Percentiles rank a stretch among this genome's conserved stretches.
Conservation (phyloP, 768 basidiomycete species). For the Suillus fuscotomentosus region DNA sequence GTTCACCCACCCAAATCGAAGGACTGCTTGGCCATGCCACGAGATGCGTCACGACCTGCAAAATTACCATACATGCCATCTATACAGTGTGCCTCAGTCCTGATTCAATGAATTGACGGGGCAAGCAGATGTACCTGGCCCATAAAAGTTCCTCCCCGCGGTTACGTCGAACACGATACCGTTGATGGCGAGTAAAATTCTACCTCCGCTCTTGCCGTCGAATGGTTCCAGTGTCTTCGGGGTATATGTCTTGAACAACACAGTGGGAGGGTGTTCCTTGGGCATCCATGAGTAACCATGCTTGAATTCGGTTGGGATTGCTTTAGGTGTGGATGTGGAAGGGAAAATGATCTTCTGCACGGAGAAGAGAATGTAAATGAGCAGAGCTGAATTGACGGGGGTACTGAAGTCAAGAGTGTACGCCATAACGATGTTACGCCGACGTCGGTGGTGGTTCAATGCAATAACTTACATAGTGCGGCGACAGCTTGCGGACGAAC, state of each 20-base stretch:
- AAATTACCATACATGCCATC: slow-evolving; percentile 98
- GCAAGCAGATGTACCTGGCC: slow-evolving; percentile 65
- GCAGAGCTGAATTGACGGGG: slow-evolving; percentile 76
- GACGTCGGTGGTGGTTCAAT: neutral
- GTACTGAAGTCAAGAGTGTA: slow-evolving; percentile 57
- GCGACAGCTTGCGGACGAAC: neutral
- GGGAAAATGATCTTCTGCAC: slow-evolving; percentile 76
- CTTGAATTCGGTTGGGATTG: slow-evolving; percentile 69
- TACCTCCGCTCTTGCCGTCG: slow-evolving; percentile 58
- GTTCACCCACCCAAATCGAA: slow-evolving; percentile 78
- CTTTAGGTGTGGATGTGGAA: slow-evolving; percentile 46
- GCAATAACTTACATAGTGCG: neutral
- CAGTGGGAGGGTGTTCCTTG: slow-evolving; percentile 71
- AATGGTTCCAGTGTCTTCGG: slow-evolving; percentile 72
- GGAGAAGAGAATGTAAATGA: slow-evolving; percentile 77
- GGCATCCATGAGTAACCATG: slow-evolving; percentile 93
- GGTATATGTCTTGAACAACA: slow-evolving; percentile 77
- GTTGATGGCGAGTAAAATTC: slow-evolving; percentile 86
- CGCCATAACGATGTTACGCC: slow-evolving; percentile 18
- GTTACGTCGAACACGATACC: slow-evolving; percentile 93
- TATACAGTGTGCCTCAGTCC: slow-evolving; percentile 28
- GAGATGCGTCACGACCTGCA: slow-evolving; percentile 92
- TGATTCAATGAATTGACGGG: neutral
- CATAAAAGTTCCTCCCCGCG: slow-evolving; percentile 87
- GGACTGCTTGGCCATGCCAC: slow-evolving; percentile 98